phyloP scores from a whole-genome alignment of 176 grass and related monocot species.

The Stipa capillata region DNA sequence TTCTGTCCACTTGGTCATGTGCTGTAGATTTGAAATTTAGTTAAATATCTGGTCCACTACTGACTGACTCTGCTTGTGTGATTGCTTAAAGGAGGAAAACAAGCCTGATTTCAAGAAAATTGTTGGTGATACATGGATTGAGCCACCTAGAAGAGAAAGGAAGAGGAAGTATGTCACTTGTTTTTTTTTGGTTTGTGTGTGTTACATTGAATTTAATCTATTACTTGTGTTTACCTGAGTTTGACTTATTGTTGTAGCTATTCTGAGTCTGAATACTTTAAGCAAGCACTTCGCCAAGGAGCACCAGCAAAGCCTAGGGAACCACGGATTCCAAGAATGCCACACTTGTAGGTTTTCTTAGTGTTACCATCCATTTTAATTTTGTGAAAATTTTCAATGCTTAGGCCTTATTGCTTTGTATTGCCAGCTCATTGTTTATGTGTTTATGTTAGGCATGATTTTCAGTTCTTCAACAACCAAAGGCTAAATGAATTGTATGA shows the following conservation, averaged over 20 bases:
- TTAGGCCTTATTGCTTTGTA: background rate
- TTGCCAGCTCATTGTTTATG: background rate
- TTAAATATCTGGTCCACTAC: background rate
- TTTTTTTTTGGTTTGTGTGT: background rate
- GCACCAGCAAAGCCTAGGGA: slow-evolving; percentile 81
- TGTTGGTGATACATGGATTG: slow-evolving; percentile 89
- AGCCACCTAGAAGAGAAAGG: slow-evolving; percentile 92
- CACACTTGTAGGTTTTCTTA: slow-evolving; percentile 59
- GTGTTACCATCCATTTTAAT: background rate
- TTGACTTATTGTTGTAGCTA: slow-evolving; percentile 45
- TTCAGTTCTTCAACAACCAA: slow-evolving; percentile 97
- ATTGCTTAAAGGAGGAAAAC: slow-evolving; percentile 80
- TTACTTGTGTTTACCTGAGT: background rate
- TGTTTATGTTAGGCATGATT: slow-evolving; percentile 67
- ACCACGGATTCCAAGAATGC: slow-evolving; percentile 91
- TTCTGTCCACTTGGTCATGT: background rate
- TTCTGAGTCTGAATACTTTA: slow-evolving; percentile 95
- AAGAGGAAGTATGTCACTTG: slow-evolving; percentile 70
- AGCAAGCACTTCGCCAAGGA: slow-evolving; percentile 93
- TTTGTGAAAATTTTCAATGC: background rate
- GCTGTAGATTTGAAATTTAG: background rate
- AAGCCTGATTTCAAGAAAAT: slow-evolving; percentile 93
- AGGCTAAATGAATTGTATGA: slow-evolving; percentile 92
- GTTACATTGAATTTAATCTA: background rate
- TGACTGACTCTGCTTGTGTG: background rate